phyloP scores from a whole-genome alignment of 2,329 filamentous ascomycete species.

The Alternaria angustiovoidea region DNA sequence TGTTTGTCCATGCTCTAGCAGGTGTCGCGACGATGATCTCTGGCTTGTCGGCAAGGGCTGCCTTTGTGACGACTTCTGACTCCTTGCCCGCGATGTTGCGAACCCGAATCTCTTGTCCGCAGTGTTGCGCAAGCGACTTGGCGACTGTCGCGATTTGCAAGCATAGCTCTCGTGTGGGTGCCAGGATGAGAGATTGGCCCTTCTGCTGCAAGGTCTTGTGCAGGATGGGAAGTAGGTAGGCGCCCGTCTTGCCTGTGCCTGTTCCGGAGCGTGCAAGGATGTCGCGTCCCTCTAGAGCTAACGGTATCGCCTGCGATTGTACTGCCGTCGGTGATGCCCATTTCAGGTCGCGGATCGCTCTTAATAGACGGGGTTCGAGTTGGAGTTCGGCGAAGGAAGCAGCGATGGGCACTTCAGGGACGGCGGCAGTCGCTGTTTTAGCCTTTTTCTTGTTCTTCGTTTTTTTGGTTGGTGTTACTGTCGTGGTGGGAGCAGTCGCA shows the following conservation, averaged over 20 bases:
- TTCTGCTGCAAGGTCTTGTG: constrained; percentile 84
- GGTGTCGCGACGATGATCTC: constrained; percentile 94
- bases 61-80: constrained; percentile 85
- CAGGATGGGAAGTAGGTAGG: constrained; percentile 89
- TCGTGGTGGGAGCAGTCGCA: not conserved
- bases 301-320: constrained; percentile 85
- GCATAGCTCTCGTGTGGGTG: constrained; percentile 92
- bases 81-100: constrained; percentile 92
- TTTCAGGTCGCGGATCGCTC: constrained; percentile 83
- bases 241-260: constrained; percentile 96
- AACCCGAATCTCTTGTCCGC: constrained; percentile 80
- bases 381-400: constrained; percentile 76
- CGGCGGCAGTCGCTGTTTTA: constrained; percentile 2
- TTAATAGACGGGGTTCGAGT: constrained; percentile 84
- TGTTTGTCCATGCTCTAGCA: constrained; percentile 78
- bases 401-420: not conserved
- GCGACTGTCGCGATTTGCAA: constrained; percentile 86
- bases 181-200: constrained; percentile 82
- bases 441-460: constrained; percentile 2
- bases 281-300: constrained; percentile 87
- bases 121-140: constrained; percentile 80
- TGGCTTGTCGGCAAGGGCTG: constrained; percentile 83
- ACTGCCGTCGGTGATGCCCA: constrained; percentile 89
- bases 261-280: constrained; percentile 92
- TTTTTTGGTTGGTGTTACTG: not conserved